Conservation (phyloP, 2,329 filamentous ascomycete genomes). For the Trichothecium roseum region DNA sequence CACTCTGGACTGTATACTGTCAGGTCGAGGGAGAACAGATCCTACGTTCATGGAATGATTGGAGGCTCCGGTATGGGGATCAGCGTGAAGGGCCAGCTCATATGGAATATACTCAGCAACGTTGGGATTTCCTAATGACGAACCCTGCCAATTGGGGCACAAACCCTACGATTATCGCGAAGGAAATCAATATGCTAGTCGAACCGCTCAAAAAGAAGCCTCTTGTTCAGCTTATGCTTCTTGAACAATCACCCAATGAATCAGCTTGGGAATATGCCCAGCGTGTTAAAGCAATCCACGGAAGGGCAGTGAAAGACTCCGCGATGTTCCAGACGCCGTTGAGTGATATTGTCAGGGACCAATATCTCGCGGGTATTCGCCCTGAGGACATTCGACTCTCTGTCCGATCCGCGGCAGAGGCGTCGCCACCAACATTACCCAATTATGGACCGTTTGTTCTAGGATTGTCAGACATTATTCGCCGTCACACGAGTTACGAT, state of each 20-base stretch:
- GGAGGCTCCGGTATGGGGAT: not conserved
- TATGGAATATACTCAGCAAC: not conserved
- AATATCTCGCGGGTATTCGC: slow-evolving; percentile 44
- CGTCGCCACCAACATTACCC: slow-evolving; percentile 1
- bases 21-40: slow-evolving; percentile 48
- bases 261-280: slow-evolving; percentile 36
- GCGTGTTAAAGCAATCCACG: slow-evolving; percentile 19
- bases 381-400: slow-evolving; percentile 32
- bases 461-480: slow-evolving; percentile 30
- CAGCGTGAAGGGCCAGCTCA: too few species aligned
- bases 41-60: slow-evolving; percentile 32
- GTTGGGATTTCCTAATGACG: slow-evolving; percentile 20
- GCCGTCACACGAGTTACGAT: slow-evolving; percentile 44
- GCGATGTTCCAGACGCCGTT: not conserved
- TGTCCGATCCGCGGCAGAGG: slow-evolving; percentile 16
- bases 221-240: slow-evolving; percentile 39
- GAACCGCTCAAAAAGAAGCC: slow-evolving; percentile 40
- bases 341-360: slow-evolving; percentile 18
- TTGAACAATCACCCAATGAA: slow-evolving; percentile 45
- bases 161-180: slow-evolving; percentile 40
- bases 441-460: slow-evolving; percentile 3
- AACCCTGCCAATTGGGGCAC: slow-evolving; percentile 25
- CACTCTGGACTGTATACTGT: slow-evolving; percentile 40
- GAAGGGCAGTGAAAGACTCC: not conserved
- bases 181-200: slow-evolving; percentile 36